A percentile compares a stretch with the other conserved stretches of the same genome.
Conservation (phyloP, 1,139 yeast genomes). For the Yamadazyma aaseri region DNA sequence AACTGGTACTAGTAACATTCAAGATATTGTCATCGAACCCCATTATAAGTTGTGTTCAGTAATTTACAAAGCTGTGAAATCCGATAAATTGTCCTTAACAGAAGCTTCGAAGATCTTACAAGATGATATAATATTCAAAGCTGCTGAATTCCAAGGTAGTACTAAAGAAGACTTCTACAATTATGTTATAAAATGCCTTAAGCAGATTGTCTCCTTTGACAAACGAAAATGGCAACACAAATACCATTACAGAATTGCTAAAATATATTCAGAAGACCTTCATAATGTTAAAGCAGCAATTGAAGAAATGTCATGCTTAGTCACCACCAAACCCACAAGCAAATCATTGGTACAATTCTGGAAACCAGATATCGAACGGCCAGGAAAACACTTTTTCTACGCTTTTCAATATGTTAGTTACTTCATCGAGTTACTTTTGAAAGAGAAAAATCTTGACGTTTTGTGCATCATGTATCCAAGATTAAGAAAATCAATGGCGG, state of each 20-base stretch:
- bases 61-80: slow-evolving; percentile 54
- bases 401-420: slow-evolving; percentile 68
- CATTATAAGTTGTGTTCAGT: slow-evolving; percentile 64
- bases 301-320: slow-evolving; percentile 60
- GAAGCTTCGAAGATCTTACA: slow-evolving; percentile 40
- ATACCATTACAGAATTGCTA: slow-evolving; percentile 74
- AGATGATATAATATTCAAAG: slow-evolving; percentile 23
- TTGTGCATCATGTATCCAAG: slow-evolving; percentile 65
- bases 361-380: slow-evolving; percentile 90
- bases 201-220: slow-evolving; percentile 52
- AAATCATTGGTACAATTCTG: slow-evolving; percentile 82
- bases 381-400: slow-evolving; percentile 89
- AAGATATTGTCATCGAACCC: slow-evolving; percentile 62
- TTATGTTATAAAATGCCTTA: slow-evolving; percentile 26
- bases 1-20: neutral
- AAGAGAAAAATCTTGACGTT: slow-evolving; percentile 55
- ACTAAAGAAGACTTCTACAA: slow-evolving; percentile 21
- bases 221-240: slow-evolving; percentile 92
- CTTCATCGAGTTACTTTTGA: slow-evolving; percentile 55
- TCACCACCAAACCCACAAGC: slow-evolving; percentile 65
- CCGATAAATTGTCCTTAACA: slow-evolving; percentile 27
- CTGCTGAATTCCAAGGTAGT: slow-evolving; percentile 3
- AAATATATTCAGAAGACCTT: slow-evolving; percentile 55
- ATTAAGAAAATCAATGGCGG: slow-evolving; percentile 71
- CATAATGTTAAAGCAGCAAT: slow-evolving; percentile 54